Evolutionary conservation across 805 yeast genomes (phyloP), one percentile per base, ranked within the genome.

Genomic region (Danielozyma ontarioensis): DNA sequence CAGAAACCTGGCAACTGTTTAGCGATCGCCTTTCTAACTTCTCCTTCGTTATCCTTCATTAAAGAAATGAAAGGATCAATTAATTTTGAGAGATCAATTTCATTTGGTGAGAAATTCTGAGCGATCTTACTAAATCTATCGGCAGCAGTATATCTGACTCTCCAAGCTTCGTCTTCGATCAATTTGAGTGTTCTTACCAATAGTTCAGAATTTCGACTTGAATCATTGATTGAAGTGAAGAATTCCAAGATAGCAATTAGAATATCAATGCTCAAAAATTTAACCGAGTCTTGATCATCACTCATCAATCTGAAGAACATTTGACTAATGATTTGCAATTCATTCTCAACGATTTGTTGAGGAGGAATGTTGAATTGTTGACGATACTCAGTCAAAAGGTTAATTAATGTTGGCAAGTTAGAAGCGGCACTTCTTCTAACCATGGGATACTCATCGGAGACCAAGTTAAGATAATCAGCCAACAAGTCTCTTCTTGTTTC

Each of bases 101-200:
- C 76, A 31, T 75, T 70, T 40, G 71, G 68, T 45, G 70, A 68
- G 51, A 89, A 80, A 44, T 77, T 78, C 13, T 62, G 47, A 2
- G 94, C 86, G 39, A 93, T 73, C 41, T 70, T 67, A 46, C 80
- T 85, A 53, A 88, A 89, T 49, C 88, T 74, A 56, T 90, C 97
- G n/a, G 97, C 96, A 22, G 95, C 95, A 80, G 93, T 88, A 62
- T 90, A 93, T 52, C 98, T 80, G 36, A 93, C 97, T 60, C 98
- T 80, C 99, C 99, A 93, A 52, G 95, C 83, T 60, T 85, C 87
- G 64, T 93, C 98, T 43, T 72, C 75, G 37, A 86, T 80, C 45
- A 93, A 70, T 43, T 77, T 76, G 43, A 82, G 70, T 2, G 95
- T 72, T 42, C 80, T 74, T 32, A 70, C 66, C 40, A 83, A 68